Evolutionary conservation across 176 grass and related monocot genomes (phyloP).

Genomic region (Carex scoparia): DNA sequence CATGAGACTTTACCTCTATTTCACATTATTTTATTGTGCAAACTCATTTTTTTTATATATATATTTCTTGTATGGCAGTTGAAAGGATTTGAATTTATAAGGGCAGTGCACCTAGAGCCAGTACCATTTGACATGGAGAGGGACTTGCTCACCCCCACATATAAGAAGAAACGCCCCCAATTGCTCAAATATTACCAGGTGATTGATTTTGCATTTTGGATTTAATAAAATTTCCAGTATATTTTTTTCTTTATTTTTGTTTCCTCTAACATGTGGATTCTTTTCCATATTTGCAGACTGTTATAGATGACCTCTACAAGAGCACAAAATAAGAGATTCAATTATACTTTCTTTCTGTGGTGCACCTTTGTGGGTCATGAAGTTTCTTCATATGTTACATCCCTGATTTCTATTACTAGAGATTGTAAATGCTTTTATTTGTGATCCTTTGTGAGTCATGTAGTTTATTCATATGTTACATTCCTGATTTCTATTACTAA

Average conservation of each 20-base stretch:
- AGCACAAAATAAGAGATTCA: constrained; percentile 34
- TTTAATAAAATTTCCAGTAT: not conserved
- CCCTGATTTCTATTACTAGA: not conserved
- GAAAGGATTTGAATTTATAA: constrained; percentile 82
- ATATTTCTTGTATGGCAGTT: constrained; percentile 37
- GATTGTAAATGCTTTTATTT: constrained; percentile 8
- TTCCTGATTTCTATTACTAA: not conserved
- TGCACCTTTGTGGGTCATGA: not conserved
- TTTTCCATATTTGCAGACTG: constrained; percentile 31
- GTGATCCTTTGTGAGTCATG: not conserved
- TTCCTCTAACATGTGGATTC: not conserved
- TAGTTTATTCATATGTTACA: not conserved
- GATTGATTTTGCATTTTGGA: not conserved
- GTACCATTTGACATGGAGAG: constrained; percentile 82
- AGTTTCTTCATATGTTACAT: not conserved
- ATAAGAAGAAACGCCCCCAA: constrained; percentile 88
- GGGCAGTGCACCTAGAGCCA: constrained; percentile 65
- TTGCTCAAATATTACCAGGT: constrained; percentile 92
- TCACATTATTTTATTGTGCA: not conserved
- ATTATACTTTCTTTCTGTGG: not conserved
- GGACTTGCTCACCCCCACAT: constrained; percentile 81
- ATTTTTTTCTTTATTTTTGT: not conserved
- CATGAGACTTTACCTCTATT: not conserved
- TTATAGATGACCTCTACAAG: constrained; percentile 56
- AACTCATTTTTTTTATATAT: not conserved